These are phyloP conservation scores for Mucor lusitanicus DNA, from an alignment of 371 early-diverging fungal genomes.

Conservation along the genomic window DNA sequence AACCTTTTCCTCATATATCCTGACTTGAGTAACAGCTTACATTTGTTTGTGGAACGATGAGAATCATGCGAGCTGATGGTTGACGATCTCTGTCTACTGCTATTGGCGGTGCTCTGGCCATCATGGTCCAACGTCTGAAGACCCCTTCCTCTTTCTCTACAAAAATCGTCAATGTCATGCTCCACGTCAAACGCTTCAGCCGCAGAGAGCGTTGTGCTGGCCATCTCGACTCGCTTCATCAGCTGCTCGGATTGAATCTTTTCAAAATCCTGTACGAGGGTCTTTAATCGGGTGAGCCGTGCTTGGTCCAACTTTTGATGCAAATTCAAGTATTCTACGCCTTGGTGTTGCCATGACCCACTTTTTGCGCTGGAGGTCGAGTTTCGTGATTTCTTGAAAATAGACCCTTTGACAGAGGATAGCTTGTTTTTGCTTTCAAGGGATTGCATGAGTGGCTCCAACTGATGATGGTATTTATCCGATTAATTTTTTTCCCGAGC, in stretches of 20 bases:
- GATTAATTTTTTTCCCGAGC: not conserved
- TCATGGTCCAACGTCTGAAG: not conserved
- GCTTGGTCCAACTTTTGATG: slow-evolving; percentile 52
- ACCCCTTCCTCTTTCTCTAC: slow-evolving; percentile 13
- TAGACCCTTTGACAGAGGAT: slow-evolving; percentile 1
- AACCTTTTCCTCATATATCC: too few species aligned
- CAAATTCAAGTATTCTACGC: slow-evolving; percentile 18
- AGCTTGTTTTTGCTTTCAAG: slow-evolving; percentile 5
- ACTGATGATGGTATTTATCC: not conserved
- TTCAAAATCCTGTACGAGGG: slow-evolving; percentile 45
- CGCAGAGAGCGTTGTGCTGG: not conserved
- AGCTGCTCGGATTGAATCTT: slow-evolving; percentile 48
- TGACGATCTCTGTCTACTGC: slow-evolving; percentile 1
- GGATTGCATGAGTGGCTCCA: slow-evolving; percentile 13
- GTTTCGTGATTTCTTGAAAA: slow-evolving; percentile 24
- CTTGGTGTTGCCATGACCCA: slow-evolving; percentile 9
- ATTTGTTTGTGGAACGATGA: slow-evolving; percentile 17
- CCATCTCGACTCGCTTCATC: slow-evolving; percentile 23
- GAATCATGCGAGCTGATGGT: slow-evolving; percentile 13
- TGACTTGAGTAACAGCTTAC: slow-evolving; percentile 3
- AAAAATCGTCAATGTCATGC: slow-evolving; percentile 21
- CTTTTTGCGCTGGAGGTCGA: not conserved
- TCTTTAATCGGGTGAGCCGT: slow-evolving; percentile 44
- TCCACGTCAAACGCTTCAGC: slow-evolving; percentile 11
- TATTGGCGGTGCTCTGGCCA: not conserved